Evolutionary conservation across 768 basidiomycete species (phyloP).

Genomic region (Phaffia tasmanica): DNA sequence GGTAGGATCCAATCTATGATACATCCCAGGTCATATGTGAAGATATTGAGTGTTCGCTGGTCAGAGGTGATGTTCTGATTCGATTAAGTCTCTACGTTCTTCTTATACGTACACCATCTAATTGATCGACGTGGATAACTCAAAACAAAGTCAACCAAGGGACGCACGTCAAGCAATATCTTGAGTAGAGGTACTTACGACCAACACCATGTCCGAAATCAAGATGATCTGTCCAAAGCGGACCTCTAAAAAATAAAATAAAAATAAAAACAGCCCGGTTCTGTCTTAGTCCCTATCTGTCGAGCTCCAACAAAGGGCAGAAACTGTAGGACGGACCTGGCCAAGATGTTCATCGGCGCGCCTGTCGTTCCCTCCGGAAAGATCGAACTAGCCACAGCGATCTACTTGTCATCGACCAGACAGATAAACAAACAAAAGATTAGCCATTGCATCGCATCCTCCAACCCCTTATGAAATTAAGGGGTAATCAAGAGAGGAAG

Average conservation of each 20-base stretch:
- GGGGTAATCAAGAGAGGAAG: not conserved
- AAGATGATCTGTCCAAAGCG: conserved; percentile 27
- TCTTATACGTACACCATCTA: conserved; percentile 14
- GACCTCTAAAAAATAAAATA: too few species aligned
- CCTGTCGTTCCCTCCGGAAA: conserved; percentile 89
- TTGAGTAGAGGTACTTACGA: not conserved
- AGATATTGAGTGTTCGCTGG: too few species aligned
- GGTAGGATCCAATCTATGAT: conserved; percentile 33
- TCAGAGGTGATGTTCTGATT: not conserved
- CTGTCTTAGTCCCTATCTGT: too few species aligned
- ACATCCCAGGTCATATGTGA: not conserved
- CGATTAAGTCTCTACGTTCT: not conserved
- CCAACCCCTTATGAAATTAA: not conserved
- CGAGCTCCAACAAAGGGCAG: too few species aligned
- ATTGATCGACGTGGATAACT: not conserved
- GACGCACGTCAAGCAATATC: too few species aligned
- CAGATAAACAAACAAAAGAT: too few species aligned
- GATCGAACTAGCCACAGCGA: conserved; percentile 76
- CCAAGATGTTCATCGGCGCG: conserved; percentile 69
- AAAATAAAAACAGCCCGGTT: too few species aligned
- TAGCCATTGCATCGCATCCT: too few species aligned
- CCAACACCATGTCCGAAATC: conserved; percentile 18
- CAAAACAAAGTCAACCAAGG: not conserved
- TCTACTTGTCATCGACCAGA: conserved; percentile 42
- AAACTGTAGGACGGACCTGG: conserved; percentile 32